Evolutionary conservation across 2,329 filamentous ascomycete species (phyloP), one percentile per base, ranked within the genome.

Genomic region (Drechslerella coelobrocha): DNA sequence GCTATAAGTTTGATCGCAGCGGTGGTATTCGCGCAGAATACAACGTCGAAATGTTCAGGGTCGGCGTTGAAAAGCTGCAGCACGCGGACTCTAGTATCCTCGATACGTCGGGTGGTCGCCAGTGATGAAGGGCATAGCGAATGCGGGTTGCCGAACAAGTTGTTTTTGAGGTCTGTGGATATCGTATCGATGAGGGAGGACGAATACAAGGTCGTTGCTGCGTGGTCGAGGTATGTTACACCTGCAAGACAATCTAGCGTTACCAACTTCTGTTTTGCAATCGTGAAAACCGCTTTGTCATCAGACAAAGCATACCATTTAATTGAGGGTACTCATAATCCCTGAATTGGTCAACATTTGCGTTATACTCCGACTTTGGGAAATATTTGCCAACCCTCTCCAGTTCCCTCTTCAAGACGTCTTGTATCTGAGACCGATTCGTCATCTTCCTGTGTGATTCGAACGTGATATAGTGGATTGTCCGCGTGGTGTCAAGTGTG

Each of bases 121-220:
- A 82, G 83, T 12, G 85, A 86, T 0, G 86, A 85, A 14, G 82
- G 80, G 37, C 85, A 86, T 73, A 84, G 82, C 0, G 87, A 89
- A 76, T 89, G 88, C 1, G 87, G 87, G 74, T 89, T 89, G 9
- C 86, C 86, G 74, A 87, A 87, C n/a, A 89, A 80, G 69, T 82
- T 84, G 31, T 79, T 76, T 41, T 82, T 79, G 77, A 89, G 82
- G 73, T 85, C 83, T 1, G 79, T 76, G 4, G 83, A 81, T 77
- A 88, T 87, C 23, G 80, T 79, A 48, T 83, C 80, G 41, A 88
- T 79, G 34, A 86, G 80, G 24, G 85, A 85, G 72, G 81, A 83
- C 47, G 86, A 83, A 74, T 86, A 86, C 41, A 86, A 81, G 31
- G 84, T 85, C 34, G 83, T 79, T 26, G 83, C 84, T 45, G 83